These are phyloP conservation scores for Suhomyces sp. DNA, from an alignment of 805 yeast genomes.

Conservation along the genomic window DNA sequence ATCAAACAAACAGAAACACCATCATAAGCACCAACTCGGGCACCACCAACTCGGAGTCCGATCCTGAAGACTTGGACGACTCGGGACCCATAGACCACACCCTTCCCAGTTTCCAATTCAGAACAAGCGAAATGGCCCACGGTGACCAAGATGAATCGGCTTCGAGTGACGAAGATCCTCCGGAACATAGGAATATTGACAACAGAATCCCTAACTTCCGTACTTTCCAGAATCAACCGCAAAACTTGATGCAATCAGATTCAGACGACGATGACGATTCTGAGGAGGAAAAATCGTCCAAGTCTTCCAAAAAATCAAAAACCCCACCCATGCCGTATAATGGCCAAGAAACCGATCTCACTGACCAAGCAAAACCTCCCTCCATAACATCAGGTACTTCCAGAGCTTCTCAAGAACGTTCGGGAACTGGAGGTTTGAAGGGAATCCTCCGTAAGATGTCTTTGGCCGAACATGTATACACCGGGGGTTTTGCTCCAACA, in stretches of 20 bases:
- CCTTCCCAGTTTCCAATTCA: slow-evolving; percentile 25
- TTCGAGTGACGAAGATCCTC: not conserved
- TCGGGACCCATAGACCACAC: slow-evolving; percentile 8
- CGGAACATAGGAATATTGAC: not conserved
- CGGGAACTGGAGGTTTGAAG: slow-evolving; percentile 17
- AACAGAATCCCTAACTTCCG: slow-evolving; percentile 7
- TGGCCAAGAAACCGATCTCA: slow-evolving; percentile 20
- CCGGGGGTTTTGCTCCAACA: slow-evolving; percentile 17
- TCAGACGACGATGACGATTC: slow-evolving; percentile 10
- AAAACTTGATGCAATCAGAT: slow-evolving; percentile 3
- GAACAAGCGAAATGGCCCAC: slow-evolving; percentile 11
- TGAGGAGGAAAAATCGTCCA: not conserved
- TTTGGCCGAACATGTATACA: slow-evolving; percentile 30
- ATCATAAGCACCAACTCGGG: slow-evolving; percentile 27
- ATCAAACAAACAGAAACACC: slow-evolving; percentile 22
- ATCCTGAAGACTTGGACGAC: slow-evolving; percentile 6
- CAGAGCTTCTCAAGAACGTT: slow-evolving; percentile 7
- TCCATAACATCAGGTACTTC: slow-evolving; percentile 10
- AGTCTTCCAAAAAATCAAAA: not conserved
- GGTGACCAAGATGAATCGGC: slow-evolving; percentile 13
- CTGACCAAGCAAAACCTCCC: slow-evolving; percentile 19
- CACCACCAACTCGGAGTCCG: slow-evolving; percentile 20
- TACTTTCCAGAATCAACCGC: slow-evolving; percentile 4
- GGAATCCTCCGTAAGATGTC: slow-evolving; percentile 39
- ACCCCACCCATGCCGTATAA: slow-evolving; percentile 1